phyloP scores from a whole-genome alignment of 2,329 filamentous ascomycete genomes.

The Penicillium hordei region DNA sequence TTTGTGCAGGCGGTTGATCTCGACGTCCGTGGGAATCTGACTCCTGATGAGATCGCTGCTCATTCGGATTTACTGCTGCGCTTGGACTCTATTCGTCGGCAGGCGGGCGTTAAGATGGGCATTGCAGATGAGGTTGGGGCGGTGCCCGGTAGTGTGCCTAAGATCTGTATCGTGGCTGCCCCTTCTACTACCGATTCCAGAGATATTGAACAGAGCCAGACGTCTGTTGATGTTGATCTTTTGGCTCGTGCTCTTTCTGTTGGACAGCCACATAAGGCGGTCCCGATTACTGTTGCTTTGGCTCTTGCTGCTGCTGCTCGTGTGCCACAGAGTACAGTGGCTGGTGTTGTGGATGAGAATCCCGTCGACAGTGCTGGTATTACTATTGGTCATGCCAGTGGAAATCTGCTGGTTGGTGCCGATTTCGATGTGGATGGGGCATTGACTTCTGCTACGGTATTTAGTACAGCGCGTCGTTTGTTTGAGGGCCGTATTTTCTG shows the following conservation, averaged over 20 bases:
- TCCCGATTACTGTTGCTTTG: slow-evolving; percentile 57
- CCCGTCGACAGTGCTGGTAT: slow-evolving; percentile 37
- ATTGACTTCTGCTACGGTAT: slow-evolving; percentile 46
- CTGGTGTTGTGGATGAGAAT: slow-evolving; percentile 28
- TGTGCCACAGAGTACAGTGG: slow-evolving; percentile 44
- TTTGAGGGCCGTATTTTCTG: slow-evolving; percentile 51
- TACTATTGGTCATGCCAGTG: slow-evolving; percentile 49
- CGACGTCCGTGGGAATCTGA: slow-evolving; percentile 41
- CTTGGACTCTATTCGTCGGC: slow-evolving; percentile 58
- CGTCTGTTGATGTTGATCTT: slow-evolving; percentile 42
- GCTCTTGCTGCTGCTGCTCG: slow-evolving; percentile 52
- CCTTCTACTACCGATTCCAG: slow-evolving; percentile 15
- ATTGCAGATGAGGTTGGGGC: slow-evolving; percentile 48
- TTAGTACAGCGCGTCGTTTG: slow-evolving; percentile 49
- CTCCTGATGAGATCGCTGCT: slow-evolving; percentile 56
- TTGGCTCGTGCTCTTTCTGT: slow-evolving; percentile 55
- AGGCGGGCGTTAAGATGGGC: slow-evolving; percentile 62
- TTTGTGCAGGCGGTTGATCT: slow-evolving; percentile 60
- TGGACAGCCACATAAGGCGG: slow-evolving; percentile 57
- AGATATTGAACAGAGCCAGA: slow-evolving; percentile 17
- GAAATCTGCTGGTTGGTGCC: slow-evolving; percentile 47
- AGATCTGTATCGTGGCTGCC: slow-evolving; percentile 58
- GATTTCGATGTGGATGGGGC: slow-evolving; percentile 38
- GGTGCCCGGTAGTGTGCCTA: slow-evolving; percentile 59
- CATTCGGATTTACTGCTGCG: slow-evolving; percentile 45